A percentile compares a stretch with the other conserved stretches of the same genome.
phyloP scores from a whole-genome alignment of 768 basidiomycete genomes.

The Amyloporia xantha region DNA sequence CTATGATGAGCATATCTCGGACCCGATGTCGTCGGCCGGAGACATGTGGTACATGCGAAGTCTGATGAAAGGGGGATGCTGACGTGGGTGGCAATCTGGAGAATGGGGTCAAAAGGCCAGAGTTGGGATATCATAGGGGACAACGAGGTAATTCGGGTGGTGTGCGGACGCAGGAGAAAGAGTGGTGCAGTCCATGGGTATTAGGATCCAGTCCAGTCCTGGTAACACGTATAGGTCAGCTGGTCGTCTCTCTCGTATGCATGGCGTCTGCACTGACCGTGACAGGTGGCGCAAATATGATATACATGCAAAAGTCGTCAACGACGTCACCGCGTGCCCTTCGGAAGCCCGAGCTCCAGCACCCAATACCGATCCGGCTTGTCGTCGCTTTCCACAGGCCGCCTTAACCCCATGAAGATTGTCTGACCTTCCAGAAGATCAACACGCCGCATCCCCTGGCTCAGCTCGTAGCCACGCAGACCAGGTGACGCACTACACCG shows the following conservation, averaged over 20 bases:
- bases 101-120: background rate
- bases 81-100: background rate
- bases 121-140: background rate
- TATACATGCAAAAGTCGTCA: conserved; percentile 1
- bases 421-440: conserved; percentile 20
- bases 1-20: background rate
- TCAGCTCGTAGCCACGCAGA: conserved; percentile 7
- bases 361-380: conserved; percentile 7
- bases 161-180: conserved; percentile 1
- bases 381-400: conserved; percentile 5
- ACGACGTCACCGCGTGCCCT: background rate
- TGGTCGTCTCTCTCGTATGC: background rate
- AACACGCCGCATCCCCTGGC: conserved; percentile 16
- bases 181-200: conserved; percentile 4
- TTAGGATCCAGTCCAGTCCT: conserved; percentile 7
- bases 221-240: background rate
- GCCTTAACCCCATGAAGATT: conserved; percentile 18
- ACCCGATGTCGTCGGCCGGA: background rate
- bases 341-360: conserved; percentile 8
- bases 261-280: background rate
- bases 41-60: background rate
- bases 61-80: background rate
- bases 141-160: background rate
- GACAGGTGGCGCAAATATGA: conserved; percentile 4
- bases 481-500: conserved; percentile 11